Conservation (phyloP, 306 rosid genomes). For the Albizia julibrissin region DNA sequence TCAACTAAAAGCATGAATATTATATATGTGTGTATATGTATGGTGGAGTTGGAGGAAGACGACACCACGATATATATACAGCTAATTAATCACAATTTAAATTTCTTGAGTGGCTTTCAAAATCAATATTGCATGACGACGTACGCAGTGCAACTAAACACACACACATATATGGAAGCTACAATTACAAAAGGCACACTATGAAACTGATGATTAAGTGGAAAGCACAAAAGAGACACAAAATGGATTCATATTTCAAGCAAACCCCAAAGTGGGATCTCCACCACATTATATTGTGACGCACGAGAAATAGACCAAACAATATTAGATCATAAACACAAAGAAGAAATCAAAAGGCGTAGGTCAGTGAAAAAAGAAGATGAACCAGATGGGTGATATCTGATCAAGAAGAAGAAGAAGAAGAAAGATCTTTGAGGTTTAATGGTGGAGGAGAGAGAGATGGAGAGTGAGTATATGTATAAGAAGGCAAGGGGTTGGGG, state of each 20-base stretch:
- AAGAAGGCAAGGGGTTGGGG: constrained; percentile 38
- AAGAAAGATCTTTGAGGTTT: not conserved
- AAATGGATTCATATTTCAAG: constrained; percentile 41
- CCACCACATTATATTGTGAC: constrained; percentile 37
- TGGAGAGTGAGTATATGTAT: constrained; percentile 45
- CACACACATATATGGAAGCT: not conserved
- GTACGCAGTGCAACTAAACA: constrained; percentile 35
- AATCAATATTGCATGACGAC: constrained; percentile 38
- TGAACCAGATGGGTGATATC: not conserved
- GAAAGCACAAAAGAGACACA: constrained; percentile 36
- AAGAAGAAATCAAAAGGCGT: not conserved
- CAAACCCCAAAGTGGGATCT: constrained; percentile 46
- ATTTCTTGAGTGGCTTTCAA: constrained; percentile 40
- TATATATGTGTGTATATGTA: constrained; percentile 23
- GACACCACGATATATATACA: constrained; percentile 12
- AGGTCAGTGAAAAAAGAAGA: not conserved
- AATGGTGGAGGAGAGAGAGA: not conserved
- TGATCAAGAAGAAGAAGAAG: not conserved
- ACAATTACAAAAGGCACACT: not conserved
- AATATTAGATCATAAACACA: not conserved
- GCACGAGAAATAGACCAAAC: constrained; percentile 32
- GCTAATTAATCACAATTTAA: constrained; percentile 45
- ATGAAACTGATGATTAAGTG: constrained; percentile 36
- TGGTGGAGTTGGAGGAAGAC: constrained; percentile 33
- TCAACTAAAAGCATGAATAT: constrained; percentile 42